Percentiles rank a stretch among this genome's conserved stretches.
Evolutionary conservation across 192 early-diverging fungal species (phyloP).

Genomic region (Jimgerdemannia flammicorona): DNA sequence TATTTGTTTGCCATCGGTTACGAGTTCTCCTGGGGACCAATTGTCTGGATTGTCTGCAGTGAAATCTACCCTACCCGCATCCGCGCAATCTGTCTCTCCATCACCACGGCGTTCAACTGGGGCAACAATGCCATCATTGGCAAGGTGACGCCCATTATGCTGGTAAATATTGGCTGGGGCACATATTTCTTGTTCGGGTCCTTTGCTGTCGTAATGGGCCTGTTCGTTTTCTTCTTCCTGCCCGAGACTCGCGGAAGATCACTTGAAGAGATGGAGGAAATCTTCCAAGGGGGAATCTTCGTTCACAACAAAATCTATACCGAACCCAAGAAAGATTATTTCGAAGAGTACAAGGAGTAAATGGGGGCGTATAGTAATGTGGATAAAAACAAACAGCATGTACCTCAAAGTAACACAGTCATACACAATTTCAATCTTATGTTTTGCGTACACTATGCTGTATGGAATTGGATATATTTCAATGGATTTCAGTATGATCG

Average conservation of each 20-base stretch:
- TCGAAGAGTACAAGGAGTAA: no score
- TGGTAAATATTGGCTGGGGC: constrained; percentile 52
- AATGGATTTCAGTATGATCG: no score
- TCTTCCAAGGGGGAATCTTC: constrained; percentile 47
- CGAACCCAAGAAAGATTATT: neutral
- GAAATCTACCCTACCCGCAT: constrained; percentile 76
- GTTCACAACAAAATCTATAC: constrained; percentile 16
- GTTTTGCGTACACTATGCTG: no score
- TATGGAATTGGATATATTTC: no score
- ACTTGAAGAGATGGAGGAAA: constrained; percentile 82
- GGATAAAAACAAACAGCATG: no score
- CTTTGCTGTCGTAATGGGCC: constrained; percentile 47
- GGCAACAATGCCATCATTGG: constrained; percentile 65
- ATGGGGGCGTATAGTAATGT: no score
- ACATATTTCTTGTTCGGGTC: constrained; percentile 66
- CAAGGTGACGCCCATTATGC: constrained; percentile 59
- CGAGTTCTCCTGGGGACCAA: constrained; percentile 76
- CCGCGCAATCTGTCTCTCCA: constrained; percentile 65
- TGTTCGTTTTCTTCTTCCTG: constrained; percentile 62
- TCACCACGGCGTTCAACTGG: constrained; percentile 77
- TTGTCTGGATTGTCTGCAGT: constrained; percentile 74
- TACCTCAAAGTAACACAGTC: no score
- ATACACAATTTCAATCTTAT: no score
- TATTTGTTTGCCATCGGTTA: constrained; percentile 60
- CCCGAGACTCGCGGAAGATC: constrained; percentile 78